Percentiles rank a stretch among this genome's conserved stretches.
phyloP scores from a whole-genome alignment of 768 basidiomycete species.

The Boletellus ananiceps region DNA sequence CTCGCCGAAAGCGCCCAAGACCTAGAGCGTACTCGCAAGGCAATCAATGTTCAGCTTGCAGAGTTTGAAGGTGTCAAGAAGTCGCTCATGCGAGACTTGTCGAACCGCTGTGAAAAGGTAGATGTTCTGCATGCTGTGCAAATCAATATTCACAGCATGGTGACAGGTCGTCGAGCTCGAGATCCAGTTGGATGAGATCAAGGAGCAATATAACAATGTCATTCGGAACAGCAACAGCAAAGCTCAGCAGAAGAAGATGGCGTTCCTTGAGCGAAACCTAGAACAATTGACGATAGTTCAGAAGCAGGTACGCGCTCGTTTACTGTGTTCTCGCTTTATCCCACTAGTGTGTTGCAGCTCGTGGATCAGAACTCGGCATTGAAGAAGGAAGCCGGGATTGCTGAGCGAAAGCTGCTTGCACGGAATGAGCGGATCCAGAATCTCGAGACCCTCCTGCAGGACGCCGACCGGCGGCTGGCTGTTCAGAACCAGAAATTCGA shows the following conservation, averaged over 20 bases:
- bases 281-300: conserved; percentile 94
- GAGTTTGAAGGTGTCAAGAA: conserved; percentile 99
- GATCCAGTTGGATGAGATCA: conserved; percentile 97
- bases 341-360: conserved; percentile 50
- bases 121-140: conserved; percentile 11
- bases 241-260: conserved; percentile 99
- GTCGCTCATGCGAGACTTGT: conserved; percentile 96
- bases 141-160: conserved; percentile 10
- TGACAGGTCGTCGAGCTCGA: conserved; percentile 94
- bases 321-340: not conserved
- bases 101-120: conserved; percentile 99
- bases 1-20: conserved; percentile 96
- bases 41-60: conserved; percentile 94
- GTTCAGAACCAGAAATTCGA: conserved; percentile 96
- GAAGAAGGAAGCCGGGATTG: conserved; percentile 96
- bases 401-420: conserved; percentile 92
- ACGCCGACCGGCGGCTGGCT: conserved; percentile 89
- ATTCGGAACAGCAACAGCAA: conserved; percentile 98
- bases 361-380: conserved; percentile 96
- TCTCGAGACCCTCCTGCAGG: conserved; percentile 87
- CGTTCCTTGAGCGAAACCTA: conserved; percentile 93
- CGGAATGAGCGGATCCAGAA: conserved; percentile 98
- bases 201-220: conserved; percentile 98
- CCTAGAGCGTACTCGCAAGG: conserved; percentile 92
- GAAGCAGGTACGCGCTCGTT: conserved; percentile 69